Evolutionary conservation across 768 basidiomycete genomes (phyloP), one percentile per base, ranked within the genome.

Genomic region (Mrakia blollopis): DNA sequence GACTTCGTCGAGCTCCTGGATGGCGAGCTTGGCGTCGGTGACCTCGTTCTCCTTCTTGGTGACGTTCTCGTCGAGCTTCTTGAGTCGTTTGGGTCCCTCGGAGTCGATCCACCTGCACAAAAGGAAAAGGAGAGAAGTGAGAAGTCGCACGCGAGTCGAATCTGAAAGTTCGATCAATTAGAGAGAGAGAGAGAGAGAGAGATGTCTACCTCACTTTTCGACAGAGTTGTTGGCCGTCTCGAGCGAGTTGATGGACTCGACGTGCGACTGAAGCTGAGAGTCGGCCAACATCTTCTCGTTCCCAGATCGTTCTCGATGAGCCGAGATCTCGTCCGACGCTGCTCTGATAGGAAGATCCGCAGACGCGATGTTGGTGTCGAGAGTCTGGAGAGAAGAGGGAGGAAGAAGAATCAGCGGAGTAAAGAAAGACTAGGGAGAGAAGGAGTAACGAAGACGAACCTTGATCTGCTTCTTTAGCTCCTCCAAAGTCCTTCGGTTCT

Each of bases 401-500:
- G 50, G 32, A 54, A 25, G 35, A 37, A 37, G 37, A 37, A 28
- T 74, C 62, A 63, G 69, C 25, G n/a, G n/a, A n/a, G n/a, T n/a
- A n/a, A n/a, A n/a, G n/a, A n/a, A n/a, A n/a, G n/a, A n/a, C n/a
- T n/a, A n/a, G 32, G 14, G 13, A 30, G 14, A 28, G n/a, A 32
- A 30, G 39, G 11, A 25, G 73, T n/a, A 21, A 50, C 47, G 65
- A 28, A 0, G 3, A 35, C 79, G 54, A 13, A 81, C 81, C 77
- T 89, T 89, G 82, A 94, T 89, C 81, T 94, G 91, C 81, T 89
- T 90, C 80, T 92, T 90, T 23, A 94, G 87, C 30, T 83, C 85
- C 21, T 86, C 85, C 39, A 93, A 87, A 41, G 81, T 83, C 50
- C 83, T 82, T 13, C 86, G 85, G 11, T 85, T 80, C 23, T 81